Evolutionary conservation across 176 grass and related monocot species (phyloP), one percentile per base, ranked within the genome.

Genomic region (Urochloa ruziziensis): DNA sequence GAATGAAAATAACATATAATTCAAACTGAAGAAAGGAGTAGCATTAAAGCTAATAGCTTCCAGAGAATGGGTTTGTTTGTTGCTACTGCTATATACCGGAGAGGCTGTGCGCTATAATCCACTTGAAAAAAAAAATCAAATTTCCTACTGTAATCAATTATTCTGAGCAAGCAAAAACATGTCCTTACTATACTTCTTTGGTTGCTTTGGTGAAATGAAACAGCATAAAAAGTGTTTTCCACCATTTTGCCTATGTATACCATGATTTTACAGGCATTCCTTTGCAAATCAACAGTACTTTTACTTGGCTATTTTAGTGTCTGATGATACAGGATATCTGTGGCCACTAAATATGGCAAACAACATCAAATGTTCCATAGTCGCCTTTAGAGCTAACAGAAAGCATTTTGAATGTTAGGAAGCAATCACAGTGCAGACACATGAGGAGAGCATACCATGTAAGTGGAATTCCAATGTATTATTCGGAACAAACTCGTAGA

Each of bases 401-500:
- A 10, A 75, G 4, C 1, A 58, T 59, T 59, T 15, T 49, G 17
- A 74, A 67, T 24, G 12, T 59, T 16, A 46, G 1, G 58, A 84
- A 44, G n/a, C 4, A 17, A 43, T 66, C 5, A 42, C n/a, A 28
- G n/a, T 70, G 64, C 43, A 72, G 33, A 28, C 15, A 53, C 46
- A 83, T 30, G 6, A 6, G 44, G 80, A 80, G 68, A 66, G 2
- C 53, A 83, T 86, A 94, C 92, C 92, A 63, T 94, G 92, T 69
- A 94, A 64, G 62, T 94, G 92, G 85, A 90, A 88, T 52, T 95
- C 93, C 62, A 95, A 64, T 34, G 93, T 92, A 30, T 86, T 95
- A 35, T 95, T 95, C 0, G 88, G 85, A 92, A 95, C 93, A 81
- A 86, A 95, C 84, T 95, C 90, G 53, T 95, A 95, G 25, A 95